Base-by-base conservation (phyloP, 352 stramenopile species). In the Blastocystis sp. region DNA sequence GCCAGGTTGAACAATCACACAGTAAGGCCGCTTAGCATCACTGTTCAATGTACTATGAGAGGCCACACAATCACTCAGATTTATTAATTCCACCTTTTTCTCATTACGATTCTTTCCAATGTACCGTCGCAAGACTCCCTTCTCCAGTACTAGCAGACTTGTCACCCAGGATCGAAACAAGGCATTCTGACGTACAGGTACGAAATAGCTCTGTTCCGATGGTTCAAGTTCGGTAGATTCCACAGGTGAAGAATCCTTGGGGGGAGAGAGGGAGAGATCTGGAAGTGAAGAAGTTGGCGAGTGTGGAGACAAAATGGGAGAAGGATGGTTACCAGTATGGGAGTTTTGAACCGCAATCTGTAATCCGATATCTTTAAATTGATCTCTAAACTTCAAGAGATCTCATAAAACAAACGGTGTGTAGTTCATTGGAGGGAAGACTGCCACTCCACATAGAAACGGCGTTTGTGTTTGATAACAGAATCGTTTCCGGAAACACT, bases 401-500 rank as follows among this genome's bases (percentile, higher is more conserved):
- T n/a, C 17, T 2, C 35, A 56, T 30, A 51, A 24, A 24, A n/a
- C 27, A 3, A 22, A 70, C 60, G 33, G 24, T 22, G 24, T 48
- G 17, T 70, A 70, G 19, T 77, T 56, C 0, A n/a, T 13, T 40
- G 70, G 33, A n/a, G 44, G 24, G 37, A 81, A 60, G n/a, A 81
- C 70, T 4, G 70, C 70, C 22, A 81, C 37, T 48, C 70, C 70
- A 37, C 70, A 81, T 4, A 64, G n/a, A 40, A 62, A 40, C n/a
- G 27, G 53, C 35, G 17, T 62, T 33, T 30, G 24, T 3, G 17
- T 4, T 64, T 81, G 70, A n/a, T 48, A 35, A 37, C 70, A 81
- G 54, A 81, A 81, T 17, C 70, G 37, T 37, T 81, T 81, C 11
- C 70, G 40, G 48, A 59, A 81, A 42, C 70, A 81, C 53, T 64